Evolutionary conservation across 371 early-diverging fungal genomes (phyloP), one percentile per base, ranked within the genome.

Genomic region (Mycotypha africana): DNA sequence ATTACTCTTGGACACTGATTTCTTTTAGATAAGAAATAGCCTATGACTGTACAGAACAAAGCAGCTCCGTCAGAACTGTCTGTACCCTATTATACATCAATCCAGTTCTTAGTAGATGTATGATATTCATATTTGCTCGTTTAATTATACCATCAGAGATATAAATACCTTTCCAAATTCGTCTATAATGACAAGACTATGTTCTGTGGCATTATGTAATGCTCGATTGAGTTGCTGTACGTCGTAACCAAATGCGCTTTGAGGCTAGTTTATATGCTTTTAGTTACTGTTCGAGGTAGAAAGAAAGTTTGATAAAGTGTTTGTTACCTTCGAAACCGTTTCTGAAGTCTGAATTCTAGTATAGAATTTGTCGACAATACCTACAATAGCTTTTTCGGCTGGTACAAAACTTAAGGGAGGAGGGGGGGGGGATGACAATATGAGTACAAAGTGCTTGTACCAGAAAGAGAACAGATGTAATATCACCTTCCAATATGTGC

Each of bases 291-390:
- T 6, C 11, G 15, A 6, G 17, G 28, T 16, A 28, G 6, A 28
- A 8, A 12, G 12, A 28, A 28, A 12, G 12, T 28, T 12, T 28
- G 30, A 12, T 28, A 28, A 8, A 6, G 12, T 12, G 6, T 8
- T 28, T 28, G 30, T 31, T 53, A 64, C 75, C 54, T 58, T 59
- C 0, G 78, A 72, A 3, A 77, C 69, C 0, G 78, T 77, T 42
- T 82, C 83, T 20, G 63, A 55, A 4, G 81, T 78, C 35, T 78
- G 78, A 15, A 76, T 47, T 43, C 98, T 78, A 11, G 95, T 81
- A 56, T 90, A 91, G n/a, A 99, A 76, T 39, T 79, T 79, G 55
- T 98, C 95, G 0, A 92, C 88, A 1, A 98, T 66, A 0, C 95
- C 93, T 39, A 99, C 67, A 3, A 51, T 53, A 0, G 95, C 95